These are phyloP conservation scores for Dittrichia graveolens DNA, from an alignment of 129 eudicot genomes.

Conservation along the genomic window DNA sequence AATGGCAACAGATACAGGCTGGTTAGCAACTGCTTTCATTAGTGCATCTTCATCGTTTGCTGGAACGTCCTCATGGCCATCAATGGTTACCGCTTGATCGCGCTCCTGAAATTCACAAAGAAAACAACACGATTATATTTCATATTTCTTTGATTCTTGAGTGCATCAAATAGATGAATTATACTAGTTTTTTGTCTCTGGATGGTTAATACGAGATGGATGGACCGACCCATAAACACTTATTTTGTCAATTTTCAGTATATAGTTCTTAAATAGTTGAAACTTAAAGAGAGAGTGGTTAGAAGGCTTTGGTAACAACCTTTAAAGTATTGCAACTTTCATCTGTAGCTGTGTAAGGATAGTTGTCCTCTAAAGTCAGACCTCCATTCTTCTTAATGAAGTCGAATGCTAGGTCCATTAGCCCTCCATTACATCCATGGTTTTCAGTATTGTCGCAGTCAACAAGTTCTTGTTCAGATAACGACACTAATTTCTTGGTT, in stretches of 20 bases:
- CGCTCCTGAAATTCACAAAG: conserved; percentile 36
- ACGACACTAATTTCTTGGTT: conserved; percentile 58
- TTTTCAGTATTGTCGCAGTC: conserved; percentile 69
- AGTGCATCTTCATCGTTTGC: conserved; percentile 55
- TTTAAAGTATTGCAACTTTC: conserved; percentile 53
- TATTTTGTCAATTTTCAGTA: too few relatives aligned
- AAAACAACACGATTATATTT: not conserved
- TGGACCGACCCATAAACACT: too few relatives aligned
- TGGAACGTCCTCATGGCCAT: conserved; percentile 66
- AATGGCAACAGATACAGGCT: conserved; percentile 66
- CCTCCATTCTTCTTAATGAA: conserved; percentile 65
- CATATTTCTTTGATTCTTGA: not conserved
- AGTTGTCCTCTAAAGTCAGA: conserved; percentile 56
- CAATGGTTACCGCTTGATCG: conserved; percentile 47
- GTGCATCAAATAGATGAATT: conserved; percentile 4
- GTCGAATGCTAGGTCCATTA: conserved; percentile 72
- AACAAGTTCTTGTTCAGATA: conserved; percentile 84
- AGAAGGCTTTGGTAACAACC: conserved; percentile 31
- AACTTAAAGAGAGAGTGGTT: too few relatives aligned
- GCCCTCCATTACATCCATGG: conserved; percentile 76
- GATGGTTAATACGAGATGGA: too few relatives aligned
- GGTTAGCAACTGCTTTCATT: conserved; percentile 67
- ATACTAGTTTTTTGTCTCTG: not conserved
- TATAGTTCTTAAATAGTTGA: too few relatives aligned
- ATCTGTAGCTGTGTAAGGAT: conserved; percentile 63